A percentile compares a stretch with the other conserved stretches of the same genome.
Conservation (phyloP, 1,284 basidiomycete species). For the Trichosporon asahii region DNA sequence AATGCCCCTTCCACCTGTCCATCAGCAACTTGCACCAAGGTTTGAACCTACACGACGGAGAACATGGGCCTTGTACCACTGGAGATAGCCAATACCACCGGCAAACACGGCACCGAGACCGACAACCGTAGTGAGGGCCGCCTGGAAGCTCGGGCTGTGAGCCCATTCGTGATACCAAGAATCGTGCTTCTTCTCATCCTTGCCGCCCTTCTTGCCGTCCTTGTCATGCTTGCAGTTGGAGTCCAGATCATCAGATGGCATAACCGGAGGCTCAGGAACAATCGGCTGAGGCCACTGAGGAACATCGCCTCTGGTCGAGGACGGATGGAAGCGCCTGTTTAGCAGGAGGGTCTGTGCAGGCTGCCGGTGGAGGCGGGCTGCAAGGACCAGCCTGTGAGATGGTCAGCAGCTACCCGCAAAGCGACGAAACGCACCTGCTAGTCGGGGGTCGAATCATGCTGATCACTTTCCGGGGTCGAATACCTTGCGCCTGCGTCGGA, state of each 20-base stretch:
- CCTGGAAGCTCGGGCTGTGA: conserved; percentile 44
- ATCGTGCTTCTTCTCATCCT: conserved; percentile 9
- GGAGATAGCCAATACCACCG: conserved; percentile 63
- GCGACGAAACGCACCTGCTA: neutral
- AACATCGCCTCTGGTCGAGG: conserved; percentile 20
- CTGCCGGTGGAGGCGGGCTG: neutral
- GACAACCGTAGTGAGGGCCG: conserved; percentile 49
- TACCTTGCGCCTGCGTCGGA: neutral
- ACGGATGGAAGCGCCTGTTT: conserved; percentile 10
- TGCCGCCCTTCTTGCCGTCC: neutral
- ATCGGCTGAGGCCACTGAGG: conserved; percentile 40
- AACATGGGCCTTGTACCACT: conserved; percentile 75
- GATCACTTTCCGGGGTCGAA: neutral
- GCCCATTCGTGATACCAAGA: conserved; percentile 42
- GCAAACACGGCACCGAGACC: conserved; percentile 47
- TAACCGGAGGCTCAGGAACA: conserved; percentile 36
- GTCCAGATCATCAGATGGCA: conserved; percentile 30
- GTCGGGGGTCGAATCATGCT: conserved; percentile 4
- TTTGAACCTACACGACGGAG: conserved; percentile 61
- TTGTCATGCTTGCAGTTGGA: conserved; percentile 1
- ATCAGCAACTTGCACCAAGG: neutral
- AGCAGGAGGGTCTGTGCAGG: neutral
- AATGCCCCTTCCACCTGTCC: conserved; percentile 47
- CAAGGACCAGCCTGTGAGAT: neutral
- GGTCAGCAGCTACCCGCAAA: neutral